Evolutionary conservation across 1,284 basidiomycete genomes (phyloP), one percentile per base, ranked within the genome.

Genomic region (Athelia psychrophila): DNA sequence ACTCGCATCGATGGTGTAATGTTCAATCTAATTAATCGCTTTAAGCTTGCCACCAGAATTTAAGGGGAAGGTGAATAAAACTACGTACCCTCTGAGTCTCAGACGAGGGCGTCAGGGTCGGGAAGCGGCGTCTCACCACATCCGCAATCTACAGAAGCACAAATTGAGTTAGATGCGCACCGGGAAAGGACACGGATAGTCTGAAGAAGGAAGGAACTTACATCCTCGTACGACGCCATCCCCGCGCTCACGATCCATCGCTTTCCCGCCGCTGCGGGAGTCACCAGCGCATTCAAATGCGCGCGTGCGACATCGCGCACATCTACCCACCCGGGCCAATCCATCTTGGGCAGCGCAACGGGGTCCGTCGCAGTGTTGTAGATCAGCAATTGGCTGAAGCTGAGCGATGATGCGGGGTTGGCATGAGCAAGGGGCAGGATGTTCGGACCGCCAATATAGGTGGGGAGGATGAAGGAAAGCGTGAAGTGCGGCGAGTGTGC

Each of bases 261-360:
- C 44, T 27, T 8, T 12, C 44, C 44, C 16, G 9, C 6, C 16
- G 44, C 44, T 18, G 15, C 22, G 8, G 22, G 44, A n/a, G 38
- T n/a, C 20, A 42, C 38, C 22, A 46, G 44, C 16, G 44, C 44
- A 10, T 46, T 27, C 5, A 46, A 6, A 24, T 46, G 44, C n/a
- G 44, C 44, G 8, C 24, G 9, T 6, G 44, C 44, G 5, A 46
- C 44, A 20, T 46, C 44, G n/a, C 44, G 19, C 44, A 46, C 44
- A 23, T 46, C 44, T 5, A 46, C 22, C 44, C 44, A 46, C 5
- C 44, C 44, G 5, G 44, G 44, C 44, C 44, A 46, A 18, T 46
- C 44, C 44, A 46, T 10, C 20, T 10, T 10, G n/a, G 44, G 44
- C 6, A 46, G 44, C 44, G 19, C 23, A n/a, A 16, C 9, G 16